A percentile compares a stretch with the other conserved stretches of the same genome.
These are phyloP conservation scores for Pseudogymnoascus sp. DNA, from an alignment of 2,329 filamentous ascomycete species.

Conservation along the genomic window DNA sequence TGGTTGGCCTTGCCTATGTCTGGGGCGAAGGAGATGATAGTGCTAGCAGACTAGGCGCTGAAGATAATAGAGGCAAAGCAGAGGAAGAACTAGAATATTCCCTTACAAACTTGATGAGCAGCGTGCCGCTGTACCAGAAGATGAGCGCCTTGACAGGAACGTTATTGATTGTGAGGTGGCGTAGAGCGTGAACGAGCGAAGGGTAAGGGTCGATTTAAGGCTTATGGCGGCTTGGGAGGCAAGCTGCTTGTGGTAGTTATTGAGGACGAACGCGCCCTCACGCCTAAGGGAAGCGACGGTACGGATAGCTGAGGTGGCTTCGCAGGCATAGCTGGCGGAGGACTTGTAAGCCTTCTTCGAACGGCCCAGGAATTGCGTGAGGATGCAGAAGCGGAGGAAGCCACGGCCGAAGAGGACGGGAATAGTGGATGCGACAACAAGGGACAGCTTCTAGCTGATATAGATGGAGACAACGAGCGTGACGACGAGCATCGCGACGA, in stretches of 20 bases:
- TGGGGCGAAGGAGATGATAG: conserved; percentile 83
- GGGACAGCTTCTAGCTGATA: conserved; percentile 79
- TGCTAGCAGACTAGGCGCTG: conserved; percentile 83
- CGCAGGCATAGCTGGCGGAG: conserved; percentile 81
- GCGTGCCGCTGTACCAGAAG: conserved; percentile 84
- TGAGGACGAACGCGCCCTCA: conserved; percentile 71
- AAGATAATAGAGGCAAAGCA: conserved; percentile 85
- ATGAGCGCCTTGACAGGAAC: conserved; percentile 79
- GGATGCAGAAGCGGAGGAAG: conserved; percentile 81
- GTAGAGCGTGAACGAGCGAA: conserved; percentile 71
- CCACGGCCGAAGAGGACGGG: conserved; percentile 71
- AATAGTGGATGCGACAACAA: conserved; percentile 72
- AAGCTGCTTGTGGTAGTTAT: conserved; percentile 60
- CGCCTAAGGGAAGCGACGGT: conserved; percentile 87
- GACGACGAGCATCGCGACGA: conserved; percentile 68
- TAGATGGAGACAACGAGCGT: conserved; percentile 62
- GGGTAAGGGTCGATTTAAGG: conserved; percentile 64
- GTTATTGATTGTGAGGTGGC: conserved; percentile 76
- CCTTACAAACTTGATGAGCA: conserved; percentile 58
- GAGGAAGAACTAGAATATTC: conserved; percentile 93
- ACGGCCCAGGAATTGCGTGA: conserved; percentile 68
- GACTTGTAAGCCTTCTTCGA: conserved; percentile 72
- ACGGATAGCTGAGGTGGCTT: conserved; percentile 87
- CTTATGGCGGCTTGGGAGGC: conserved; percentile 58
- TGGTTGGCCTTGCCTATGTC: conserved; percentile 91